Evolutionary conservation across 768 basidiomycete genomes (phyloP).

Genomic region (Tulasnella sp.): DNA sequence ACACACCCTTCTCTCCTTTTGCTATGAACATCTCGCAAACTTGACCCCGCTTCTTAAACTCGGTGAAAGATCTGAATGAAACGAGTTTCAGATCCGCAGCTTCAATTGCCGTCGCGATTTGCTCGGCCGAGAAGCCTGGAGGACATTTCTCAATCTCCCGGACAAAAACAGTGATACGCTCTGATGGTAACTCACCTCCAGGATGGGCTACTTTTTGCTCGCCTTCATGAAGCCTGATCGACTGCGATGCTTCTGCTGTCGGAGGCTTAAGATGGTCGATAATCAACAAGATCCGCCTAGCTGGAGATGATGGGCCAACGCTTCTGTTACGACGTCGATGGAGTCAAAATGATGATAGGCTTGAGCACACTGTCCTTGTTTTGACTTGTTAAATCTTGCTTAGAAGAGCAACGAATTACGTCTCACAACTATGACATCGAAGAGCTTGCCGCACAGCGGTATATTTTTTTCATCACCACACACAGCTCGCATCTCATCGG

Average conservation of each 20-base stretch:
- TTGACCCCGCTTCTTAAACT: background rate
- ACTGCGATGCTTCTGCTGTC: conserved; percentile 14
- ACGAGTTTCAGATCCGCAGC: background rate
- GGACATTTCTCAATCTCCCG: too few species aligned
- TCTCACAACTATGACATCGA: conserved; percentile 63
- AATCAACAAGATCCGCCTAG: conserved; percentile 50
- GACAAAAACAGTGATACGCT: background rate
- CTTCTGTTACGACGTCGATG: conserved; percentile 38
- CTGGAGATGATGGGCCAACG: conserved; percentile 44
- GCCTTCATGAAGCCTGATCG: background rate
- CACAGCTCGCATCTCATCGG: conserved; percentile 26
- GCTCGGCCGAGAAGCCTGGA: background rate
- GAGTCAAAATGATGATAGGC: conserved; percentile 53
- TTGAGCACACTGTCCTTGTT: conserved; percentile 38
- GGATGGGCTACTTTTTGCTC: background rate
- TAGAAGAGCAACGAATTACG: conserved; percentile 14
- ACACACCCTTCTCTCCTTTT: background rate
- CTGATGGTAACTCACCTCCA: background rate
- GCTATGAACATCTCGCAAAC: background rate
- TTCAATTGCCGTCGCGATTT: conserved; percentile 6
- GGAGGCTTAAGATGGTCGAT: conserved; percentile 34
- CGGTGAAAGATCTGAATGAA: background rate
- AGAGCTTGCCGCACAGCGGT: conserved; percentile 42
- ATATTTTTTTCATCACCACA: conserved; percentile 34
- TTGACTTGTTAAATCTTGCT: background rate